Conservation (phyloP, 179 eudicot genomes). For the Gypsophila paniculata region DNA sequence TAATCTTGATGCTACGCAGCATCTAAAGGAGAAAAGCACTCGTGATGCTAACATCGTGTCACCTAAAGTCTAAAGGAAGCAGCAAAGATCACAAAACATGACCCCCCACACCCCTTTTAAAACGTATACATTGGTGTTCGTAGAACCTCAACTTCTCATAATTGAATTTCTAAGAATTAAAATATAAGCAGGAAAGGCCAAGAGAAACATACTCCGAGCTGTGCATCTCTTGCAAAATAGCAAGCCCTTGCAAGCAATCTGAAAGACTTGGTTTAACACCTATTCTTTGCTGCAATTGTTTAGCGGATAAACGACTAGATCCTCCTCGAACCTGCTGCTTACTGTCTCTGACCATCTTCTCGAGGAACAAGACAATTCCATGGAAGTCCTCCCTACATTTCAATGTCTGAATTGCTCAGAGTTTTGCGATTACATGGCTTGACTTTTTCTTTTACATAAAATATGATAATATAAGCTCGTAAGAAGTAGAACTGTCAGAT, state of each 20-base stretch:
- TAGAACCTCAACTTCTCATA: neutral
- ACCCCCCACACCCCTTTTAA: neutral
- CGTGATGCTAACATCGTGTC: neutral
- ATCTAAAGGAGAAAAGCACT: neutral
- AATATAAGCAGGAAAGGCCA: neutral
- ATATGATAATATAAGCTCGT: constrained; percentile 3
- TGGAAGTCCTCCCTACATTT: constrained; percentile 58
- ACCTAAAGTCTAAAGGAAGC: neutral
- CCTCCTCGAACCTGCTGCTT: constrained; percentile 62
- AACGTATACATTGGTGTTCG: neutral
- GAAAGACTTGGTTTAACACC: constrained; percentile 79
- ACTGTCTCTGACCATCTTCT: constrained; percentile 69
- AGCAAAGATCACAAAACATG: neutral
- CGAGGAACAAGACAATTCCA: constrained; percentile 47
- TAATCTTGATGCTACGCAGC: neutral
- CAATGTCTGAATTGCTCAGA: neutral
- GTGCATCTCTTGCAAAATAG: constrained; percentile 70
- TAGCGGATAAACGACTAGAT: constrained; percentile 38
- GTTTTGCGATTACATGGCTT: neutral
- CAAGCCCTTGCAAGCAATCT: constrained; percentile 77
- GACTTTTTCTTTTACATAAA: neutral
- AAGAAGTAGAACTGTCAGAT: neutral
- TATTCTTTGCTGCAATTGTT: constrained; percentile 55
- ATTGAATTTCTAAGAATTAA: constrained; percentile 5
- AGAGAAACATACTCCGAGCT: constrained; percentile 59